Base-by-base conservation (phyloP, 805 yeast species). In the Saccharomycopsis fibuligera region DNA sequence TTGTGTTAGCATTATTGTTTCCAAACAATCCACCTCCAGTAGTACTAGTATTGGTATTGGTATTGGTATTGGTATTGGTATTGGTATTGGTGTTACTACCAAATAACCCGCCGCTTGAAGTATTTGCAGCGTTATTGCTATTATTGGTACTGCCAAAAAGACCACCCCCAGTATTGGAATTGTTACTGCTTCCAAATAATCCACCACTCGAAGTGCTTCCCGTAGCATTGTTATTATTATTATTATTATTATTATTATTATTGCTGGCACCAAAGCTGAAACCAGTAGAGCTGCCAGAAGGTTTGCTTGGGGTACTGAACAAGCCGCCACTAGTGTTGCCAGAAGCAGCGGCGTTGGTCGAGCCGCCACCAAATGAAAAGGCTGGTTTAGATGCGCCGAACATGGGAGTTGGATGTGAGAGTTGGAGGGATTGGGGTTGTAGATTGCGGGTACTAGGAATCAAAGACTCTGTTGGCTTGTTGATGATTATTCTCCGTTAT, bases 251-350 rank as follows among this genome's bases (percentile, higher is more conserved):
- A 31, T 9, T 31, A n/a, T n/a, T 31, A 48, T 54, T 46, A 57
- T 60, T 44, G 25, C 49, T 47, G 10, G 59, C 41, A 5, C 69
- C 70, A 57, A 64, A 67, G 25, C 57, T 61, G 23, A 56, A 8
- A 33, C 37, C 37, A n/a, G n/a, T n/a, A n/a, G n/a, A n/a, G 37
- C 37, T 17, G 42, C 86, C 74, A 67, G 96, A 89, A 25, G 65
- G 59, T 62, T 63, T 29, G 31, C 31, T 29, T 29, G 31, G 31
- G 12, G 31, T 29, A 12, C 12, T 29, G n/a, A 62, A 62, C 14
- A 59, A 45, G 3, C 64, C 62, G 19, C 62, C 61, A 17, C 56
- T 45, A 3, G 56, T 39, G 16, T 5, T 30, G 4, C 43, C 48
- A 41, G 35, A 36, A 43, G 43, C 56, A 29, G 50, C 57, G 29